Percentiles rank a stretch among this genome's conserved stretches.
phyloP scores from a whole-genome alignment of 306 rosid genomes.

The Cucumis melo region DNA sequence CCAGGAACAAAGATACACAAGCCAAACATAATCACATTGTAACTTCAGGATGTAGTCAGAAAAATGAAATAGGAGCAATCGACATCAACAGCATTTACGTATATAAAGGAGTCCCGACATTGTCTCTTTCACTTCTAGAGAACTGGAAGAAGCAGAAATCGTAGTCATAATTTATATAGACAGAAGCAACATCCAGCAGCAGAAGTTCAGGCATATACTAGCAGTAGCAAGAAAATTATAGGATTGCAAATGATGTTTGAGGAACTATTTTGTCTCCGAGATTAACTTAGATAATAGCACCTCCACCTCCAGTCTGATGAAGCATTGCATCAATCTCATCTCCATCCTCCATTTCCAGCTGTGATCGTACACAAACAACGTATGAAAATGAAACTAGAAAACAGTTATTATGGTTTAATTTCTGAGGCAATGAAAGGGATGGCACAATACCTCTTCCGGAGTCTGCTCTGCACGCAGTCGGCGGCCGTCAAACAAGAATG shows the following conservation, averaged over 20 bases:
- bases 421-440: not conserved
- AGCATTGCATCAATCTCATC: conserved; percentile 82
- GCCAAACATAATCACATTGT: not conserved
- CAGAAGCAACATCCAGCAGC: not conserved
- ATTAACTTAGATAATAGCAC: conserved; percentile 15
- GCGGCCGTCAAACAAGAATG: conserved; percentile 68
- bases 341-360: conserved; percentile 89
- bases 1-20: not conserved
- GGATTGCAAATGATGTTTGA: conserved; percentile 4
- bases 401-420: not conserved
- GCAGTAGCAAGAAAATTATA: not conserved
- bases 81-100: not conserved
- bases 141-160: not conserved
- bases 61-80: not conserved
- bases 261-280: conserved; percentile 9
- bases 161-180: not conserved
- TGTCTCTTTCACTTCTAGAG: not conserved
- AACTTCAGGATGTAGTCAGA: not conserved
- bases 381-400: not conserved
- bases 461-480: conserved; percentile 69
- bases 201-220: not conserved
- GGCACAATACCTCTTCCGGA: conserved; percentile 46
- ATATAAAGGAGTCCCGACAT: not conserved
- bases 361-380: conserved; percentile 3
- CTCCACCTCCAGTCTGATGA: conserved; percentile 62